A percentile compares a stretch with the other conserved stretches of the same genome.
Conservation (phyloP, 2,329 filamentous ascomycete genomes). For the Colletotrichum salicis region DNA sequence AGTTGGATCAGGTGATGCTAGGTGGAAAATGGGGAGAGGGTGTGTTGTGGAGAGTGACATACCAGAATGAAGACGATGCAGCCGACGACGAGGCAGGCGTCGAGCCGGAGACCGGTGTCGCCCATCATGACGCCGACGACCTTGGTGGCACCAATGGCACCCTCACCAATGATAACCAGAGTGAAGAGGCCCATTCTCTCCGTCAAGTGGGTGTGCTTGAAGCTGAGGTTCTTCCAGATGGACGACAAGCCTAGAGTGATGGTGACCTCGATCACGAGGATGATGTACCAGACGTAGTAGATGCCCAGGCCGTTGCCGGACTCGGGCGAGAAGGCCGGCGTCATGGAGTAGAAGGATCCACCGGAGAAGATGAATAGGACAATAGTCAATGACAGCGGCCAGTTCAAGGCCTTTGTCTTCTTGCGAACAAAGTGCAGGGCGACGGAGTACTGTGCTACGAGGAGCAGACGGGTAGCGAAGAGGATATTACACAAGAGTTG, state of each 20-base stretch:
- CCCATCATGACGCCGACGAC: slow-evolving; percentile 42
- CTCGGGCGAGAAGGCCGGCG: slow-evolving; percentile 19
- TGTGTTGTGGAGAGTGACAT: not conserved
- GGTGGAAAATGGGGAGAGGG: too few relatives aligned
- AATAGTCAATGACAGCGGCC: slow-evolving; percentile 42
- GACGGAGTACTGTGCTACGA: slow-evolving; percentile 48
- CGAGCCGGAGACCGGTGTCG: slow-evolving; percentile 13
- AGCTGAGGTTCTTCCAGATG: slow-evolving; percentile 60
- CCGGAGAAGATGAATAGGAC: slow-evolving; percentile 46
- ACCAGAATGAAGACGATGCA: slow-evolving; percentile 37
- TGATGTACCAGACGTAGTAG: slow-evolving; percentile 61
- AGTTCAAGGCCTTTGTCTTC: slow-evolving; percentile 40
- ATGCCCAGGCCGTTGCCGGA: slow-evolving; percentile 41
- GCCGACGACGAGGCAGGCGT: slow-evolving; percentile 11
- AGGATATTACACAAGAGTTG: slow-evolving; percentile 52
- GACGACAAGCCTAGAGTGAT: slow-evolving; percentile 59
- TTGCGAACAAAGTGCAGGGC: slow-evolving; percentile 46
- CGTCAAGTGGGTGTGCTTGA: slow-evolving; percentile 67
- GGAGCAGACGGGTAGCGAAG: slow-evolving; percentile 44
- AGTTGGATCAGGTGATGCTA: too few relatives aligned
- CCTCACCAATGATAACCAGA: slow-evolving; percentile 69
- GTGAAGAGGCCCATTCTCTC: slow-evolving; percentile 68
- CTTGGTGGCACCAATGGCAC: slow-evolving; percentile 65
- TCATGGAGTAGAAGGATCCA: slow-evolving; percentile 41
- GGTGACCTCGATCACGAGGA: slow-evolving; percentile 59